phyloP scores from a whole-genome alignment of 1,139 yeast genomes.

The Ashbya aceris region DNA sequence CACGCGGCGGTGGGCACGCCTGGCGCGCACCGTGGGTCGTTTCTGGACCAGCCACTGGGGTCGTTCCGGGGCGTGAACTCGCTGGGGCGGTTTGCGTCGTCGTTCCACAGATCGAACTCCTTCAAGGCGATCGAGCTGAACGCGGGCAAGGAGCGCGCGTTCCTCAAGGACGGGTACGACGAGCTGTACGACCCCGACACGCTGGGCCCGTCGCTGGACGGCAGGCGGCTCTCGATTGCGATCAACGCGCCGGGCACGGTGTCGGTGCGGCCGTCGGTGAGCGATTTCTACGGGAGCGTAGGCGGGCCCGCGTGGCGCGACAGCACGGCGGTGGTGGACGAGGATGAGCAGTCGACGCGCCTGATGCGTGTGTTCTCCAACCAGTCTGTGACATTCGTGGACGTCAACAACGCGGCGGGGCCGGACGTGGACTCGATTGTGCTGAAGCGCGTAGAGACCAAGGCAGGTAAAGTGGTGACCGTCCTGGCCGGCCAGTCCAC shows the following conservation, averaged over 20 bases:
- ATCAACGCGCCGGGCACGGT: conserved; percentile 16
- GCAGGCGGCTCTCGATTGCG: conserved; percentile 56
- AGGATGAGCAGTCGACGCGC: conserved; percentile 6
- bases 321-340: conserved; percentile 8
- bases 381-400: conserved; percentile 10
- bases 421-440: conserved; percentile 35
- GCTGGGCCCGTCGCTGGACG: conserved; percentile 56
- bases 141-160: conserved; percentile 37
- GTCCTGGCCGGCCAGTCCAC: conserved; percentile 80
- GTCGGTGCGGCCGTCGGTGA: conserved; percentile 20
- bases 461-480: conserved; percentile 65
- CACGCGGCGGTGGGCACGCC: not conserved
- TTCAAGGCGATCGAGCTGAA: conserved; percentile 45
- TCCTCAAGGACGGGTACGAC: conserved; percentile 42
- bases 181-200: conserved; percentile 65
- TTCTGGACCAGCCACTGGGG: conserved; percentile 29
- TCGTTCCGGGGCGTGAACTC: conserved; percentile 58
- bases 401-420: conserved; percentile 17
- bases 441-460: conserved; percentile 58
- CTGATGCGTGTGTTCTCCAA: conserved; percentile 5
- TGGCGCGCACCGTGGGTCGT: conserved; percentile 15
- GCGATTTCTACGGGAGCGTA: conserved; percentile 18
- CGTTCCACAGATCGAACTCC: conserved; percentile 70
- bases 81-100: conserved; percentile 66
- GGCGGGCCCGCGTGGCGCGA: conserved; percentile 7